Conservation (phyloP, 2,329 filamentous ascomycete species). For the Penicillium capsulatum region DNA sequence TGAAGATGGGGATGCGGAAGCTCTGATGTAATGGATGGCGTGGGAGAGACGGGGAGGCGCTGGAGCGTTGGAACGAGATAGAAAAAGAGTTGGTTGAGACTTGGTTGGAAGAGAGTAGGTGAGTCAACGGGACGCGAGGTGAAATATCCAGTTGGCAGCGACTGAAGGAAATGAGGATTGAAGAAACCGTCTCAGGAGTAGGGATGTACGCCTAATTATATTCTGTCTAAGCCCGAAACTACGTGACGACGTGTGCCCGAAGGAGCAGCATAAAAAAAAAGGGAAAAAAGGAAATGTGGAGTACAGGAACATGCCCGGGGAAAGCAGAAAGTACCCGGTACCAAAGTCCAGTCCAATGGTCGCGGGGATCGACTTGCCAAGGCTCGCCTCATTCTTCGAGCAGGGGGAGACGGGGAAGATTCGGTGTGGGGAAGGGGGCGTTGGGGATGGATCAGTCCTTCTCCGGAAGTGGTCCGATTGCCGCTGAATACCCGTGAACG, state of each 20-base stretch:
- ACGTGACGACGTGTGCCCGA: too few species aligned
- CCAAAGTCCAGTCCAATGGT: constrained; percentile 11
- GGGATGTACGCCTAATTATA: not conserved
- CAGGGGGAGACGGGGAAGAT: constrained; percentile 4
- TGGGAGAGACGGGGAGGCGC: not conserved
- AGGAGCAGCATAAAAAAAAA: too few species aligned
- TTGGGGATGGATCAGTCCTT: constrained; percentile 10
- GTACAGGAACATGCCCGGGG: constrained; percentile 16
- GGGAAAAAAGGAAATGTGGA: constrained; percentile 15
- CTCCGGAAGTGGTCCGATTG: constrained; percentile 4
- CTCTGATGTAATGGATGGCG: not conserved
- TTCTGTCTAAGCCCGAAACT: too few species aligned
- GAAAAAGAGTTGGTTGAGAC: too few species aligned
- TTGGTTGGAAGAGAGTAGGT: too few species aligned
- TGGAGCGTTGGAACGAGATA: too few species aligned
- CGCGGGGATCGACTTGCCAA: constrained; percentile 13
- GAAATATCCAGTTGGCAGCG: too few species aligned
- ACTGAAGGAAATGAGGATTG: too few species aligned
- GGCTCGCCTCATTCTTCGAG: constrained; percentile 18
- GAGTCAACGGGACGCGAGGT: too few species aligned
- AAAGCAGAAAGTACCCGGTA: constrained; percentile 8
- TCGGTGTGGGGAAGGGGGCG: constrained; percentile 10
- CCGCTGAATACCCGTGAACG: not conserved
- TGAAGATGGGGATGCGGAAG: constrained; percentile 1
- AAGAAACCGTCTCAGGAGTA: not conserved